phyloP scores from a whole-genome alignment of 495 filamentous ascomycete species.

The Penicillium herquei region DNA sequence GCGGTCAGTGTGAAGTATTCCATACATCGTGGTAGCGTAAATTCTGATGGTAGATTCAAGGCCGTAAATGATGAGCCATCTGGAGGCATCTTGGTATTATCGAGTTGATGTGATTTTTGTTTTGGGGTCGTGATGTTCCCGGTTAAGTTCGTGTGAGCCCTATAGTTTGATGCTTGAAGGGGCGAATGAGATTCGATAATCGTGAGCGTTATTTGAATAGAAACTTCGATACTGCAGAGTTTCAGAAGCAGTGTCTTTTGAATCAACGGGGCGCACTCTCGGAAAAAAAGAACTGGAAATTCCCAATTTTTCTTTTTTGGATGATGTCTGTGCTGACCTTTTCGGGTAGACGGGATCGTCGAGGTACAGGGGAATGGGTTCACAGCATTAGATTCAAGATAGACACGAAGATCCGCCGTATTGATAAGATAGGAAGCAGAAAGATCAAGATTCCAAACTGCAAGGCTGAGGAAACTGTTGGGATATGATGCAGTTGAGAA shows the following conservation, averaged over 20 bases:
- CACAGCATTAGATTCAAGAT: slow-evolving; percentile 14
- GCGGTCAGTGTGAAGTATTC: slow-evolving; percentile 57
- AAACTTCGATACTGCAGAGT: too few relatives aligned
- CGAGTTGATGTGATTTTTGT: background rate
- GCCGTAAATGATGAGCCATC: slow-evolving; percentile 50
- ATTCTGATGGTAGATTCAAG: slow-evolving; percentile 47
- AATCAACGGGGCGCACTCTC: background rate
- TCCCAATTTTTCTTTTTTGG: background rate
- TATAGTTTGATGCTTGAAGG: too few relatives aligned
- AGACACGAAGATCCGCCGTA: background rate
- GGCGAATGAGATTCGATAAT: too few relatives aligned
- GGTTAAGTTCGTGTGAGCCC: background rate
- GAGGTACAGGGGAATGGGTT: background rate
- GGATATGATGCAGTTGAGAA: slow-evolving; percentile 21
- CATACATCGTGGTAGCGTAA: slow-evolving; percentile 52
- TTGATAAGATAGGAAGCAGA: background rate
- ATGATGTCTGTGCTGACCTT: slow-evolving; percentile 11
- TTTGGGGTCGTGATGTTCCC: background rate
- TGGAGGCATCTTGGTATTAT: slow-evolving; percentile 39
- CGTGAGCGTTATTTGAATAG: too few relatives aligned
- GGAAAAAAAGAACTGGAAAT: background rate
- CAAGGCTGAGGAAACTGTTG: slow-evolving; percentile 9
- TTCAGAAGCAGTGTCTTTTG: background rate
- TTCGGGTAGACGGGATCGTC: slow-evolving; percentile 7
- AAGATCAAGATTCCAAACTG: background rate